Evolutionary conservation across 768 basidiomycete species (phyloP).

Genomic region (Tulasnella sp.): DNA sequence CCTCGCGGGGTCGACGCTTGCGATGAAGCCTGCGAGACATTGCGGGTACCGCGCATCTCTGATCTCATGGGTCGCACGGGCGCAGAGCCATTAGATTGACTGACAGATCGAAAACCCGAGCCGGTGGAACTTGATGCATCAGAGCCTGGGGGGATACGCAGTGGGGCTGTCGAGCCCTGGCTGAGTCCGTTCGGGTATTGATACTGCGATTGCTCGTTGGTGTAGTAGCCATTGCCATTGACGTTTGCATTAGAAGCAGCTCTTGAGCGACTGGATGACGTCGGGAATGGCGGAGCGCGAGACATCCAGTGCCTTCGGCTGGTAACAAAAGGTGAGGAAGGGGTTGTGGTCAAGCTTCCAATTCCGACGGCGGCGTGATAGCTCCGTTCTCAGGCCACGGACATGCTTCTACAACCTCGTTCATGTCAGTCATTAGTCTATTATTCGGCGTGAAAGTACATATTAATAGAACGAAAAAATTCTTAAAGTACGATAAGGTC

Average conservation of each 20-base stretch:
- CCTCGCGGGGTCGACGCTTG: constrained; percentile 8
- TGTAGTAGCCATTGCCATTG: constrained; percentile 23
- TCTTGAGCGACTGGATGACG: constrained; percentile 18
- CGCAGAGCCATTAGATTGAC: background rate
- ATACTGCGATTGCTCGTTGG: constrained; percentile 5
- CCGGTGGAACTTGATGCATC: constrained; percentile 9
- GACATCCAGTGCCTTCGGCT: constrained; percentile 21
- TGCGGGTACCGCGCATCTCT: constrained; percentile 17
- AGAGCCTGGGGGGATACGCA: background rate
- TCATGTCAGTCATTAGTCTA: background rate
- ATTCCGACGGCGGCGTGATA: constrained; percentile 12
- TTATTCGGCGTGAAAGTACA: background rate
- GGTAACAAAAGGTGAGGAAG: constrained; percentile 3
- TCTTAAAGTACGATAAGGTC: background rate
- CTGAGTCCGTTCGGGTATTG: constrained; percentile 11
- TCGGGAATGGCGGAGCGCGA: constrained; percentile 25
- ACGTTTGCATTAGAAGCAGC: background rate
- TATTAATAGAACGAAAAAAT: background rate
- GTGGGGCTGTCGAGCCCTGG: background rate
- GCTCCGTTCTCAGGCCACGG: constrained; percentile 8
- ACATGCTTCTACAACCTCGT: background rate
- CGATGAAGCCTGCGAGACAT: constrained; percentile 11
- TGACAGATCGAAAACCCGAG: background rate
- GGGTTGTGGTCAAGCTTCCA: constrained; percentile 18
- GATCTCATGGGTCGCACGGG: constrained; percentile 23